These are phyloP conservation scores for Anthracocystis setariae DNA, from an alignment of 1,284 basidiomycete species.

Conservation along the genomic window DNA sequence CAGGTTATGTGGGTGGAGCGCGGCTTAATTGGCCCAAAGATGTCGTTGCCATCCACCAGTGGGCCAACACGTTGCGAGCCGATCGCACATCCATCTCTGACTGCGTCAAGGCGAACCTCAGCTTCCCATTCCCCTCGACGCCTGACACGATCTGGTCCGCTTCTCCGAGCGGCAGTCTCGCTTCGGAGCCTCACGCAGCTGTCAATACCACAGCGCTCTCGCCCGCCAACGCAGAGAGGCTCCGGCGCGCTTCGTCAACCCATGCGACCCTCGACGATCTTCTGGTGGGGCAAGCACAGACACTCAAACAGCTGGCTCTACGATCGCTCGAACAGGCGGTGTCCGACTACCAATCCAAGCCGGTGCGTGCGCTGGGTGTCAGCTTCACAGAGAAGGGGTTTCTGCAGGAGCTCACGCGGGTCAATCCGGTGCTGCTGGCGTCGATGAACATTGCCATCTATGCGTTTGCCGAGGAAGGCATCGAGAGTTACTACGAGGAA, in stretches of 20 bases:
- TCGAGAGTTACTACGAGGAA: slow-evolving; percentile 39
- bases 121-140: slow-evolving; percentile 19
- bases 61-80: slow-evolving; percentile 34
- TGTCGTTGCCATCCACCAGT: slow-evolving; percentile 41
- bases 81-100: slow-evolving; percentile 35
- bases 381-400: slow-evolving; percentile 40
- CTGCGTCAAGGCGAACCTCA: slow-evolving; percentile 35
- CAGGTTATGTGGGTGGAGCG: slow-evolving; percentile 37
- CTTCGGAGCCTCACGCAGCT: slow-evolving; percentile 9
- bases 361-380: slow-evolving; percentile 18
- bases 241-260: slow-evolving; percentile 17
- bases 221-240: slow-evolving; percentile 32
- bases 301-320: slow-evolving; percentile 34
- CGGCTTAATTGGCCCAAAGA: slow-evolving; percentile 41
- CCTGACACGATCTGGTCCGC: slow-evolving; percentile 36
- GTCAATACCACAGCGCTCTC: slow-evolving; percentile 10
- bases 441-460: slow-evolving; percentile 45
- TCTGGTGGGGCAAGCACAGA: slow-evolving; percentile 38
- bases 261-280: slow-evolving; percentile 42
- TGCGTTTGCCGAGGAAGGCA: slow-evolving; percentile 39
- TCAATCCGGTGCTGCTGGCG: slow-evolving; percentile 35
- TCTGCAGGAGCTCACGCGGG: slow-evolving; percentile 14
- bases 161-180: slow-evolving; percentile 17
- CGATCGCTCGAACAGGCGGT: slow-evolving; percentile 33
- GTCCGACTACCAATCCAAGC: slow-evolving; percentile 28